Percentiles rank a stretch among this genome's conserved stretches.
Conservation (phyloP, 179 eudicot species). For the Pouteria campechiana region DNA sequence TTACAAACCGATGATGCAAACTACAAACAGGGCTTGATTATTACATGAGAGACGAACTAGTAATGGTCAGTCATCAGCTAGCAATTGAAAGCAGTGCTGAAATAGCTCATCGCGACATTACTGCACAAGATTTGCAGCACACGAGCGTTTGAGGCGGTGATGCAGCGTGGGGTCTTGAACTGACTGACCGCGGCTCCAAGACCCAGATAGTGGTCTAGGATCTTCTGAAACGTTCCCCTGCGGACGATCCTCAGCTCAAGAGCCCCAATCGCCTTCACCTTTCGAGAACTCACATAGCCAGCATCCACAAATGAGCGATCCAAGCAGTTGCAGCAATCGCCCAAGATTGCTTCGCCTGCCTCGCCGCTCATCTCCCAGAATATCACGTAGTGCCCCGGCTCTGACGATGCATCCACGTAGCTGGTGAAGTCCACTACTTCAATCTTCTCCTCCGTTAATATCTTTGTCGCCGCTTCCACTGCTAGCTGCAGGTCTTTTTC, state of each 20-base stretch:
- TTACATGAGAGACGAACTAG: too few relatives aligned
- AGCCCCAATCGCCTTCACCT: slow-evolving; percentile 51
- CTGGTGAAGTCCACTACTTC: slow-evolving; percentile 82
- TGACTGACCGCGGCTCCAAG: slow-evolving; percentile 70
- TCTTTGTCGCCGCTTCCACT: slow-evolving; percentile 55
- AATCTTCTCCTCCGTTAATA: slow-evolving; percentile 36
- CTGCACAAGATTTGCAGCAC: slow-evolving; percentile 42
- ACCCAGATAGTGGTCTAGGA: slow-evolving; percentile 48
- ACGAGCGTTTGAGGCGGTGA: slow-evolving; percentile 29
- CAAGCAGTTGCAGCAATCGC: slow-evolving; percentile 63
- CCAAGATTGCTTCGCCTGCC: slow-evolving; percentile 31
- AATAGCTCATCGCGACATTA: slow-evolving; percentile 44
- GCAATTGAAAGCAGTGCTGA: slow-evolving; percentile 53
- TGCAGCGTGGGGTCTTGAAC: slow-evolving; percentile 82
- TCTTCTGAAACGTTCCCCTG: slow-evolving; percentile 70
- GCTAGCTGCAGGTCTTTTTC: slow-evolving; percentile 74
- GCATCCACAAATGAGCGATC: slow-evolving; percentile 64
- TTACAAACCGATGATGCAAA: too few relatives aligned
- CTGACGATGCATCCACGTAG: slow-evolving; percentile 30
- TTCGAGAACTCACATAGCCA: slow-evolving; percentile 68
- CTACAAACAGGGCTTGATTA: too few relatives aligned
- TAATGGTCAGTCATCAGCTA: too few relatives aligned
- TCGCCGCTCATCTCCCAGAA: slow-evolving; percentile 82
- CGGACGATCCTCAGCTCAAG: slow-evolving; percentile 58
- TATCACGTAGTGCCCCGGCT: slow-evolving; percentile 73